phyloP scores from a whole-genome alignment of 768 basidiomycete species.

The Boletus pseudo-olivaceus region DNA sequence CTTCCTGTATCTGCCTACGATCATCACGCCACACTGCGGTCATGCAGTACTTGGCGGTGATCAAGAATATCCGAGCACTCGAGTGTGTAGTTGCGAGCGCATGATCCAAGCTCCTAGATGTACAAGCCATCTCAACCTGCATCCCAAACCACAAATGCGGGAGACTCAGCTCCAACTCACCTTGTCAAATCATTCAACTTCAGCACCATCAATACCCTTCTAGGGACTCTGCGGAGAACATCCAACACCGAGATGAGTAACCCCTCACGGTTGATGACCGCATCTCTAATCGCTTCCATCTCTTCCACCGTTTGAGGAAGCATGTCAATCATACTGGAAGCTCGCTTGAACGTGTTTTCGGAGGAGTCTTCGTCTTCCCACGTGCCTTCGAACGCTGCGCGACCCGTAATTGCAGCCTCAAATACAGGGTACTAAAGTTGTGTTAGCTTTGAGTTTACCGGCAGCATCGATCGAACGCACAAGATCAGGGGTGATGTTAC shows the following conservation, averaged over 20 bases:
- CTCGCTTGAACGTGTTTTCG: constrained; percentile 47
- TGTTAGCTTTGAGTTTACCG: neutral
- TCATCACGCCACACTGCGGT: constrained; percentile 78
- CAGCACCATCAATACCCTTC: constrained; percentile 78
- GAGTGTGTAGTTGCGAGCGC: constrained; percentile 87
- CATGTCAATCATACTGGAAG: constrained; percentile 75
- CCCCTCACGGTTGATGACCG: constrained; percentile 80
- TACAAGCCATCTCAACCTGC: neutral
- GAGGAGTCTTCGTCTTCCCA: constrained; percentile 41
- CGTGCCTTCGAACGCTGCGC: constrained; percentile 68
- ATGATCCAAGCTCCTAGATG: constrained; percentile 70
- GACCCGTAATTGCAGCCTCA: constrained; percentile 88
- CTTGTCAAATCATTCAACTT: constrained; percentile 85
- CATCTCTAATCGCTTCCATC: constrained; percentile 75
- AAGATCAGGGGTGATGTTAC: constrained; percentile 84
- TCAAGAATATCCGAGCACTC: constrained; percentile 83
- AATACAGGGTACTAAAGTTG: constrained; percentile 79
- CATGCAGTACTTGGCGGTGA: constrained; percentile 86
- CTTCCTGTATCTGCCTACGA: constrained; percentile 44
- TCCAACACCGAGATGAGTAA: constrained; percentile 82
- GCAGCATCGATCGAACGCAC: constrained; percentile 40
- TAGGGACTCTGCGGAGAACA: constrained; percentile 80
- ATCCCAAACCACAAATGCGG: neutral
- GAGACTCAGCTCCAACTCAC: constrained; percentile 31
- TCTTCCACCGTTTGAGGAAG: constrained; percentile 71